These are phyloP conservation scores for Teratosphaeria gauchensis DNA, from an alignment of 2,329 filamentous ascomycete species.

Conservation along the genomic window DNA sequence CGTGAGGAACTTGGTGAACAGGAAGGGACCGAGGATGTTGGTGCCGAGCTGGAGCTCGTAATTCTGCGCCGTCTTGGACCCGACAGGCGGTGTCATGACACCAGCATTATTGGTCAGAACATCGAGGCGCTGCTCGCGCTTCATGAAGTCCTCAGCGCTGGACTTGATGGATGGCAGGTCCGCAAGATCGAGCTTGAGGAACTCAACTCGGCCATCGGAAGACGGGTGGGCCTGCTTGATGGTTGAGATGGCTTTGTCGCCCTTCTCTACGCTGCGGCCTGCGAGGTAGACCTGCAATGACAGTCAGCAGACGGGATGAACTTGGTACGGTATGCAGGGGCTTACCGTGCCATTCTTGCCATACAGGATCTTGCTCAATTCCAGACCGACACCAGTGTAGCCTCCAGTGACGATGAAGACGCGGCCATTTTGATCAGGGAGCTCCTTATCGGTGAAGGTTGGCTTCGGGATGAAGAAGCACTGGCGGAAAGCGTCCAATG, in stretches of 20 bases:
- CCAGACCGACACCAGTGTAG: slow-evolving; percentile 41
- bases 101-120: slow-evolving; percentile 32
- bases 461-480: slow-evolving; percentile 26
- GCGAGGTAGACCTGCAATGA: slow-evolving; percentile 40
- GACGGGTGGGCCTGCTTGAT: slow-evolving; percentile 31
- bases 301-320: not conserved
- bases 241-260: slow-evolving; percentile 33
- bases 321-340: not conserved
- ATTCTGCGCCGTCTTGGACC: slow-evolving; percentile 23
- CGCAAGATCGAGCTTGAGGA: slow-evolving; percentile 37
- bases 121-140: slow-evolving; percentile 29
- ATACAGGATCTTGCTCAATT: slow-evolving; percentile 47
- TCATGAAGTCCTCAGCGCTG: slow-evolving; percentile 26
- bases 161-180: slow-evolving; percentile 27
- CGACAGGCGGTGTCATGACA: slow-evolving; percentile 26
- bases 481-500: slow-evolving; percentile 12
- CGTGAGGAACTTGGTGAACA: slow-evolving; percentile 23
- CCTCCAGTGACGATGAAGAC: slow-evolving; percentile 46
- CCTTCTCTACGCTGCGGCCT: slow-evolving; percentile 40
- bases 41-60: slow-evolving; percentile 27
- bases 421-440: slow-evolving; percentile 33
- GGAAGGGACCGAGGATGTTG: slow-evolving; percentile 26
- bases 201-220: slow-evolving; percentile 33
- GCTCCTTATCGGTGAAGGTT: slow-evolving; percentile 33
- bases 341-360: slow-evolving; percentile 37